Percentiles rank a stretch among this genome's conserved stretches.
Conservation (phyloP, 805 yeast genomes). For the Myxozyma geophila region DNA sequence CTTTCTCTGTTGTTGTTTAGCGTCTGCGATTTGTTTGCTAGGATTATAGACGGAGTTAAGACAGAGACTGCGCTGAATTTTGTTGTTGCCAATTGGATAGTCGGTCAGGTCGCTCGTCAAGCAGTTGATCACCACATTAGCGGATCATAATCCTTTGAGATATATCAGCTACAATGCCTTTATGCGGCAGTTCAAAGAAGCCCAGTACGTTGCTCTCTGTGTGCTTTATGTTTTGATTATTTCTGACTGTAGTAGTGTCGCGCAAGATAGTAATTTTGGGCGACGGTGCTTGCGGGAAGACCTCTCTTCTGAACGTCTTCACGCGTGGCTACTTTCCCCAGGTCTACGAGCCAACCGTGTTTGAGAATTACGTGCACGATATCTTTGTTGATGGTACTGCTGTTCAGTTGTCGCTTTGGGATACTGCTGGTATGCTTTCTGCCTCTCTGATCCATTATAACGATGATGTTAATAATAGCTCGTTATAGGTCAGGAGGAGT, state of each 20-base stretch:
- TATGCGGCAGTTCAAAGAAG: slow-evolving; percentile 44
- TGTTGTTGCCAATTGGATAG: too few relatives aligned
- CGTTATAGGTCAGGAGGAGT: slow-evolving; percentile 74
- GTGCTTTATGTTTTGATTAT: neutral
- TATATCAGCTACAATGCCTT: slow-evolving; percentile 42
- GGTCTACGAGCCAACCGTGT: slow-evolving; percentile 97
- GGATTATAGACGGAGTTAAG: too few relatives aligned
- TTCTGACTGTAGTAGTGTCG: slow-evolving; percentile 16
- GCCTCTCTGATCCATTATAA: neutral
- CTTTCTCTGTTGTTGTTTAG: too few relatives aligned
- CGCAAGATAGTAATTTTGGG: slow-evolving; percentile 39
- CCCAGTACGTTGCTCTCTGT: slow-evolving; percentile 28
- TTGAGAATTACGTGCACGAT: slow-evolving; percentile 96
- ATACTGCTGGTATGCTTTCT: slow-evolving; percentile 75
- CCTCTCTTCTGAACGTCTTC: slow-evolving; percentile 91
- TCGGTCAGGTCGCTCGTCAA: neutral
- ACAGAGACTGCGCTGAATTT: too few relatives aligned
- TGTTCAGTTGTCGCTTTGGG: slow-evolving; percentile 93
- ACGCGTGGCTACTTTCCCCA: slow-evolving; percentile 98
- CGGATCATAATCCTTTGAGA: neutral
- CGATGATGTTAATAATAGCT: neutral
- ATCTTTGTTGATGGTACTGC: slow-evolving; percentile 94
- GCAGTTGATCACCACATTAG: neutral
- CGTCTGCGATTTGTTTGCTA: too few relatives aligned
- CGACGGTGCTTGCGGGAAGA: slow-evolving; percentile 87